These are phyloP conservation scores for Linnemannia exigua DNA, from an alignment of 192 early-diverging fungal genomes.

Conservation along the genomic window DNA sequence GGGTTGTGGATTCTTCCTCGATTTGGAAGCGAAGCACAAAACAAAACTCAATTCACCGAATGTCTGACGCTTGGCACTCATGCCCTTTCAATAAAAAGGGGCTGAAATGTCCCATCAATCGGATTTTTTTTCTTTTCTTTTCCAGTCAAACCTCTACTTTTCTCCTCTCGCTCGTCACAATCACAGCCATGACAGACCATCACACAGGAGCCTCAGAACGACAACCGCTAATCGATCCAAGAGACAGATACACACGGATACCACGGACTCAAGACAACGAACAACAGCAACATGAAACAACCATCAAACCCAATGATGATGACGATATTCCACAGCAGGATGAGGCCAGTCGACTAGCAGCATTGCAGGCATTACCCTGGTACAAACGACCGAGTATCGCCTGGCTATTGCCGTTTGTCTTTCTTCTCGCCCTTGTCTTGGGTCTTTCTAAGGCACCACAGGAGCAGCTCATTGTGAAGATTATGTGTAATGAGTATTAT, in stretches of 20 bases:
- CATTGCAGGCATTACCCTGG: conserved; percentile 29
- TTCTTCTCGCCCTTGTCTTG: conserved; percentile 25
- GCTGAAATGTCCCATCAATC: not conserved
- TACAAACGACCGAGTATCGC: conserved; percentile 29
- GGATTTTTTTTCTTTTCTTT: not conserved
- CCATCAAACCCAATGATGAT: not conserved
- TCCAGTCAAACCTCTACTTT: not conserved
- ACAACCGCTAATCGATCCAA: conserved; percentile 12
- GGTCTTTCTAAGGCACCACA: conserved; percentile 28
- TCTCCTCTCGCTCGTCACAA: not conserved
- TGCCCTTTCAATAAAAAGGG: not conserved
- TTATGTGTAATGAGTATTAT: conserved; percentile 38
- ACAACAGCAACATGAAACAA: not conserved
- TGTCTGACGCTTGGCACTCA: not conserved
- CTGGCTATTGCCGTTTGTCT: conserved; percentile 38
- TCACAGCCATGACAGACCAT: not conserved
- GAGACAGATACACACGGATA: not conserved
- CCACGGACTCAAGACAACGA: not conserved
- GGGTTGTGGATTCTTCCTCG: not conserved
- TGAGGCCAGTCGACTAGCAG: conserved; percentile 23
- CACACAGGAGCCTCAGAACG: not conserved
- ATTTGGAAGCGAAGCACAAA: conserved; percentile 4
- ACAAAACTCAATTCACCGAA: not conserved
- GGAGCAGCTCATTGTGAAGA: conserved; percentile 36
- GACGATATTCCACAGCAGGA: not conserved